Conservation (phyloP, 306 rosid genomes). For the Lathyrus aphaca region DNA sequence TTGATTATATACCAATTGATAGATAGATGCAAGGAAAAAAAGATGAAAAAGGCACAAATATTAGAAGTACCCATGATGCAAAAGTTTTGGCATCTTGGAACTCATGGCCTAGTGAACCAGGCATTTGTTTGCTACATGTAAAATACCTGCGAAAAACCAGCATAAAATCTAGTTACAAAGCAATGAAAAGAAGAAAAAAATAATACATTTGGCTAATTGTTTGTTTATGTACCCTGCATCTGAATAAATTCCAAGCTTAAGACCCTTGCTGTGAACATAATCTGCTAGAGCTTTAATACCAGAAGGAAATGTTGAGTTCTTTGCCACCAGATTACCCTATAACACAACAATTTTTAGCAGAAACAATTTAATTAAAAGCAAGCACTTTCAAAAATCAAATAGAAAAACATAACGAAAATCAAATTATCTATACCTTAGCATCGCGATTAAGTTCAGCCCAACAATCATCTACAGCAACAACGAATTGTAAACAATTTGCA, state of each 20-base stretch:
- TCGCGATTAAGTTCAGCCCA: conserved; percentile 94
- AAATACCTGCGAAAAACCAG: conserved; percentile 59
- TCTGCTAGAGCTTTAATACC: conserved; percentile 92
- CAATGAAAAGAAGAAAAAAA: background rate
- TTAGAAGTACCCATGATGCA: conserved; percentile 81
- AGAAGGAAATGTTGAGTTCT: conserved; percentile 85
- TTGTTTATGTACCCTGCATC: conserved; percentile 81
- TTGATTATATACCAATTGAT: background rate
- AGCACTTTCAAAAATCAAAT: background rate
- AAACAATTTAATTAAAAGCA: background rate
- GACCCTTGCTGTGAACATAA: conserved; percentile 91
- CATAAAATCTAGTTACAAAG: background rate
- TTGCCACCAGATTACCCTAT: conserved; percentile 76
- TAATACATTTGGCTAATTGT: background rate
- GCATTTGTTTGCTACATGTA: conserved; percentile 90
- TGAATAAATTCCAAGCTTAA: conserved; percentile 92
- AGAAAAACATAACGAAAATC: background rate
- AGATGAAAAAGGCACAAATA: background rate
- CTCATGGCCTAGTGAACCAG: conserved; percentile 93
- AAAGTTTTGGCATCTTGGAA: conserved; percentile 89
- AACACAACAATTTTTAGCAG: background rate
- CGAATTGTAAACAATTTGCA: background rate
- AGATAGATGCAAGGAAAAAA: conserved; percentile 1
- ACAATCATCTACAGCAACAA: conserved; percentile 75
- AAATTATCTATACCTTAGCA: conserved; percentile 45